Percentiles rank a stretch among this genome's conserved stretches.
These are phyloP conservation scores for Fusarium chuoi DNA, from an alignment of 2,329 filamentous ascomycete species.

Conservation along the genomic window DNA sequence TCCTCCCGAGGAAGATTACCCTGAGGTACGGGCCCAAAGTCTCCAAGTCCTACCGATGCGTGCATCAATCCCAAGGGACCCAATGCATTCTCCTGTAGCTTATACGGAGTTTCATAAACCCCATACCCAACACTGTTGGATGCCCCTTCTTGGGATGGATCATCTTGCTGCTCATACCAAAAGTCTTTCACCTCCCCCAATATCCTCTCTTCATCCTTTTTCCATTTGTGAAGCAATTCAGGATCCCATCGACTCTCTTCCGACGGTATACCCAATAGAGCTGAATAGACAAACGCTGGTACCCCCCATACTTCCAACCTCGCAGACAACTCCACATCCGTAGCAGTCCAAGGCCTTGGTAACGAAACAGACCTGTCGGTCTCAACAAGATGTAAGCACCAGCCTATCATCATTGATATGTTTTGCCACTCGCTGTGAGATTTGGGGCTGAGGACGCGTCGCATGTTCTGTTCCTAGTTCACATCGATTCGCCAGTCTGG, in stretches of 20 bases:
- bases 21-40: not conserved
- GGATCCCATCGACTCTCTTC: not conserved
- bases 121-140: not conserved
- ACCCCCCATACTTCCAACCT: not conserved
- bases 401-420: not conserved
- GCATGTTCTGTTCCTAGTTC: not conserved
- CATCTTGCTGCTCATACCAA: not conserved
- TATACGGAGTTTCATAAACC: not conserved
- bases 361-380: not conserved
- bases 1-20: not conserved
- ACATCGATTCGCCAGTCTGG: not conserved
- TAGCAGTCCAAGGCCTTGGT: not conserved
- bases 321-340: not conserved
- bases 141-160: not conserved
- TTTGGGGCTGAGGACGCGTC: not conserved
- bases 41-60: not conserved
- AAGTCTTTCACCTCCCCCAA: not conserved
- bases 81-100: not conserved
- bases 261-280: too few species aligned
- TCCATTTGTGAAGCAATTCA: not conserved
- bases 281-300: fast-evolving
- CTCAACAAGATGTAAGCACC: not conserved
- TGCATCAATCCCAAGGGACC: not conserved
- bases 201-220: not conserved
- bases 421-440: not conserved